Evolutionary conservation across 768 basidiomycete species (phyloP).

Genomic region (Panus rudis): DNA sequence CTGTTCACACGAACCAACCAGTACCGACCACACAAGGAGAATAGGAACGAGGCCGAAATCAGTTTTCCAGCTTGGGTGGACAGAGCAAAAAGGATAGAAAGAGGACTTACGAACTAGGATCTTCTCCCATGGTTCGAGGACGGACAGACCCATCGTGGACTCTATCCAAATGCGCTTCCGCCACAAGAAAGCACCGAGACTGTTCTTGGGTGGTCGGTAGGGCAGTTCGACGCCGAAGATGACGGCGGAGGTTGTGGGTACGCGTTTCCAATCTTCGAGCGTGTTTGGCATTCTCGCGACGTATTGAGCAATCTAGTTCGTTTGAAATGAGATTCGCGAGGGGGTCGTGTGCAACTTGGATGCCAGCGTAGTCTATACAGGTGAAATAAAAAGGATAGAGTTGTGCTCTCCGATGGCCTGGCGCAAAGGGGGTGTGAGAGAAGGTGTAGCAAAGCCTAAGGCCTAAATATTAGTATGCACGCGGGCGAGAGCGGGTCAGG

Average conservation of each 20-base stretch:
- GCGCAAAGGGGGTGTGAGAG: too few relatives aligned
- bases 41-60: neutral
- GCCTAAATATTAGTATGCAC: too few relatives aligned
- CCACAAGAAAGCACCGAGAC: slow-evolving; percentile 34
- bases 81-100: neutral
- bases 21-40: neutral
- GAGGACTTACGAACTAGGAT: slow-evolving; percentile 44
- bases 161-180: slow-evolving; percentile 49
- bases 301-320: too few relatives aligned
- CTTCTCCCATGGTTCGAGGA: slow-evolving; percentile 69
- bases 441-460: too few relatives aligned
- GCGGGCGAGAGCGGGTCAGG: too few relatives aligned
- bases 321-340: too few relatives aligned
- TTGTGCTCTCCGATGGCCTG: too few relatives aligned
- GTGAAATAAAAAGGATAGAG: too few relatives aligned
- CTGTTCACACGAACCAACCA: slow-evolving; percentile 19
- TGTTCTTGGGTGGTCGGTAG: slow-evolving; percentile 20
- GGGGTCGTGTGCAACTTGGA: too few relatives aligned
- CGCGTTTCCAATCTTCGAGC: slow-evolving; percentile 15
- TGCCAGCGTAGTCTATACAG: too few relatives aligned
- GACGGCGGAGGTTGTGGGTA: slow-evolving; percentile 12
- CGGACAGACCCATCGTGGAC: slow-evolving; percentile 49
- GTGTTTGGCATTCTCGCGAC: slow-evolving; percentile 6
- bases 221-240: slow-evolving; percentile 21
- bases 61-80: neutral